These are phyloP conservation scores for Haplosporangium sp. DNA, from an alignment of 371 early-diverging fungal genomes.

Conservation along the genomic window DNA sequence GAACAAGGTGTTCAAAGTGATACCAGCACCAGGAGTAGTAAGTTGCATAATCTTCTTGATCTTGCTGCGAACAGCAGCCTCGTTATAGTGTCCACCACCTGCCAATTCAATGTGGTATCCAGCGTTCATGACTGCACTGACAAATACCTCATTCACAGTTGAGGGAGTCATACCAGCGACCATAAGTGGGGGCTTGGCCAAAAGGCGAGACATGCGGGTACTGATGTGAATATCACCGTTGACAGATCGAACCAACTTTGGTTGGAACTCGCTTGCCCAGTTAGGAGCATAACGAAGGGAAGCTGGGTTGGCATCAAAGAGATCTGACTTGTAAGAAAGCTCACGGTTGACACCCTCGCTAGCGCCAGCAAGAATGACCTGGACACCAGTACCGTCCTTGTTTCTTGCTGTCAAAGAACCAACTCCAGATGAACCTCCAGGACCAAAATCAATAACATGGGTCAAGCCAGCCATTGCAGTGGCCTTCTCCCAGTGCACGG, in stretches of 20 bases:
- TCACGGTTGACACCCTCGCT: conserved; percentile 75
- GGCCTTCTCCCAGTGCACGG: conserved; percentile 92
- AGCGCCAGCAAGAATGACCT: conserved; percentile 83
- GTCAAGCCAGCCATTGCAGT: conserved; percentile 78
- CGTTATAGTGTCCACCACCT: conserved; percentile 96
- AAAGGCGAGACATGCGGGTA: conserved; percentile 89
- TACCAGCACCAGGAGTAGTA: conserved; percentile 88
- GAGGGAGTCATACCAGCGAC: conserved; percentile 94
- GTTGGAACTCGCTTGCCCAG: conserved; percentile 93
- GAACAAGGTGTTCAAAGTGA: conserved; percentile 93
- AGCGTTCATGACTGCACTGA: conserved; percentile 91
- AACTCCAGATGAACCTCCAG: conserved; percentile 91
- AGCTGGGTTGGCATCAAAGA: conserved; percentile 83
- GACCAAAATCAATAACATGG: conserved; percentile 95
- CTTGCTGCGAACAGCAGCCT: conserved; percentile 83
- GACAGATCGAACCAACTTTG: conserved; percentile 72
- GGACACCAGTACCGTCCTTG: conserved; percentile 96
- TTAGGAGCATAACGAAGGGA: conserved; percentile 89
- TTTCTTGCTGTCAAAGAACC: conserved; percentile 92
- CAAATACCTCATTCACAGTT: conserved; percentile 82
- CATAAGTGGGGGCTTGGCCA: conserved; percentile 93
- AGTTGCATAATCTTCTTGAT: conserved; percentile 82
- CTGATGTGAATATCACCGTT: conserved; percentile 88
- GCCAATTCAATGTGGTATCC: conserved; percentile 96
- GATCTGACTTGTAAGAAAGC: conserved; percentile 84